Percentiles rank a stretch among this genome's conserved stretches.
phyloP scores from a whole-genome alignment of 768 basidiomycete species.

The Macrolepiota albuminosa region DNA sequence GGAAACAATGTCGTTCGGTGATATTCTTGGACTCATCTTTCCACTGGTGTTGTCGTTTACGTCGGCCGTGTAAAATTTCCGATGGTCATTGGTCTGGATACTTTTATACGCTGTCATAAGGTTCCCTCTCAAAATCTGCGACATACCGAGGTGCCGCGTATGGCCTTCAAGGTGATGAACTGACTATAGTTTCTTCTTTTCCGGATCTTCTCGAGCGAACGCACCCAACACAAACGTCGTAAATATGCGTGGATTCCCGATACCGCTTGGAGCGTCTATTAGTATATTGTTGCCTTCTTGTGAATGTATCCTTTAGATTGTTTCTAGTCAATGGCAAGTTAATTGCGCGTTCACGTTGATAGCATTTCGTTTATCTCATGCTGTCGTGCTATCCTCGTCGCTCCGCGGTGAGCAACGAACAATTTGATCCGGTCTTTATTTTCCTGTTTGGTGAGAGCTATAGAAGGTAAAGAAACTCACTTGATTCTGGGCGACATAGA shows the following conservation, averaged over 20 bases:
- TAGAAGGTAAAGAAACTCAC: no score
- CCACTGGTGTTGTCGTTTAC: constrained; percentile 48
- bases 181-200: background rate
- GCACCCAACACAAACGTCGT: background rate
- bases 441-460: no score
- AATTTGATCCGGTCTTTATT: no score
- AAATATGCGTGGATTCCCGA: background rate
- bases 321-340: background rate
- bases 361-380: no score
- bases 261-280: background rate
- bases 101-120: constrained; percentile 29
- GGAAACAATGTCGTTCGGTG: constrained; percentile 33
- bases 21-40: constrained; percentile 42
- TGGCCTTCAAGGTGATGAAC: constrained; percentile 8
- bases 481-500: no score
- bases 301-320: constrained; percentile 3
- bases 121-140: constrained; percentile 12
- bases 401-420: background rate
- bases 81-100: constrained; percentile 41
- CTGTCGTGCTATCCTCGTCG: background rate
- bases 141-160: background rate
- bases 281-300: background rate
- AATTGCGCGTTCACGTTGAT: background rate
- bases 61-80: constrained; percentile 47
- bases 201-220: background rate